phyloP scores from a whole-genome alignment of 176 grass and related monocot genomes.

The Poa annua region DNA sequence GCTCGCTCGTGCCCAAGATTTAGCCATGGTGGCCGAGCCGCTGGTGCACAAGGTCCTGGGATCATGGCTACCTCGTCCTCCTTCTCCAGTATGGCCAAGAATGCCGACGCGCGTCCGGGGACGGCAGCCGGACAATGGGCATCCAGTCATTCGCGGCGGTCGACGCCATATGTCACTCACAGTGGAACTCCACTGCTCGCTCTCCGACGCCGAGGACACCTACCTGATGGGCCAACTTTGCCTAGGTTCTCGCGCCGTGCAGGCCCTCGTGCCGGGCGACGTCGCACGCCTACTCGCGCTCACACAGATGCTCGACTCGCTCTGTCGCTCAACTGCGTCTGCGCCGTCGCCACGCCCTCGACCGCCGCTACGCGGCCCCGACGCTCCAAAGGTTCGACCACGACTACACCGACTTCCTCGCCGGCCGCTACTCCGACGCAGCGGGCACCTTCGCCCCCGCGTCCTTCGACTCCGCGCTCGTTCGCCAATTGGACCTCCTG shows the following conservation, averaged over 20 bases:
- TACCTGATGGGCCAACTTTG: conserved; percentile 51
- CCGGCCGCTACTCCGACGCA: conserved; percentile 52
- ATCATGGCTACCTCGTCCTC: conserved; percentile 52
- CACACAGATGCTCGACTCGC: conserved; percentile 83
- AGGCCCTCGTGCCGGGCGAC: conserved; percentile 72
- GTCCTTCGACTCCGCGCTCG: conserved; percentile 55
- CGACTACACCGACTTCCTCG: conserved; percentile 88
- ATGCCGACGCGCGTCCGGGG: background rate
- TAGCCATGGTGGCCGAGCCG: conserved; percentile 68
- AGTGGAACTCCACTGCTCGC: conserved; percentile 73
- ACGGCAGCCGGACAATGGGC: conserved; percentile 44
- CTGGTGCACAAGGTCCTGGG: conserved; percentile 83
- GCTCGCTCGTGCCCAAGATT: too few relatives aligned
- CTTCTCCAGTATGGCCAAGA: conserved; percentile 60
- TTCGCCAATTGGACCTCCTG: conserved; percentile 88
- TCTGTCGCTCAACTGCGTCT: conserved; percentile 81
- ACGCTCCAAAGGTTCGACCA: conserved; percentile 82
- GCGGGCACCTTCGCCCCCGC: conserved; percentile 42
- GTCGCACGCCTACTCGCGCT: conserved; percentile 76
- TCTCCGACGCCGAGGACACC: conserved; percentile 68
- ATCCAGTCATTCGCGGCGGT: conserved; percentile 91
- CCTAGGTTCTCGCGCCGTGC: conserved; percentile 70
- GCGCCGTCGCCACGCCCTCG: conserved; percentile 68
- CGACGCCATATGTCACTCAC: conserved; percentile 86
- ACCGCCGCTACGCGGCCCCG: conserved; percentile 65